Base-by-base conservation (phyloP, 768 basidiomycete species). In the Hygrophoropsis aurantiaca region DNA sequence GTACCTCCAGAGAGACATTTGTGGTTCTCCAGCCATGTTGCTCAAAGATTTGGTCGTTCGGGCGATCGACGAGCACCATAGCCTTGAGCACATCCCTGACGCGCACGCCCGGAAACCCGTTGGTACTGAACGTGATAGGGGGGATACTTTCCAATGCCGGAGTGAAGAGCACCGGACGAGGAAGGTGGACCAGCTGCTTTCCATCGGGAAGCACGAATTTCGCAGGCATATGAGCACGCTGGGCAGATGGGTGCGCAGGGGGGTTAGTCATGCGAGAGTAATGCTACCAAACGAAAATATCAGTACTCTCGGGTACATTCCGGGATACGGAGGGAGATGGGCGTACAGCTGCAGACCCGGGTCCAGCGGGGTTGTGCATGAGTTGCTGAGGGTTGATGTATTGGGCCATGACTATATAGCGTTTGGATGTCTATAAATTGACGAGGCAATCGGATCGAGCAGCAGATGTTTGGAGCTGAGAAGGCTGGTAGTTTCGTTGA, bases 1-100 rank as follows among this genome's bases (percentile, higher is more conserved):
- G n/a, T 13, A 60, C 62, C 51, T 63, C 47, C 15, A 64, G 46
- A 8, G 50, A 51, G 8, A 64, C 18, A 23, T 46, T 44, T 9
- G 49, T 65, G 0, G 47, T 10, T 19, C 64, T 53, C 51, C 58
- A 65, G 3, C 58, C 52, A 2, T 53, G 43, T 5, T 51, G 32
- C 2, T 40, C 57, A 0, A 65, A 36, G 1, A 60, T 38, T 0
- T n/a, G 1, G 11, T 65, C 60, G n/a, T 53, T 20, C 1, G 58
- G 42, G 11, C 11, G 16, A 11, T 65, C 63, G 2, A 65, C 30
- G 10, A 18, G 23, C 18, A 52, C 30, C 1, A 8, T 49, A 4
- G 43, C 42, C 37, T 26, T 51, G 1, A 46, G 23, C 10, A 64
- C 1, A 25, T 65, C 58, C 44, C 18, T 53, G 0, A 48, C 42